These are phyloP conservation scores for Brettanomyces anomalus DNA, from an alignment of 805 yeast genomes.

Conservation along the genomic window DNA sequence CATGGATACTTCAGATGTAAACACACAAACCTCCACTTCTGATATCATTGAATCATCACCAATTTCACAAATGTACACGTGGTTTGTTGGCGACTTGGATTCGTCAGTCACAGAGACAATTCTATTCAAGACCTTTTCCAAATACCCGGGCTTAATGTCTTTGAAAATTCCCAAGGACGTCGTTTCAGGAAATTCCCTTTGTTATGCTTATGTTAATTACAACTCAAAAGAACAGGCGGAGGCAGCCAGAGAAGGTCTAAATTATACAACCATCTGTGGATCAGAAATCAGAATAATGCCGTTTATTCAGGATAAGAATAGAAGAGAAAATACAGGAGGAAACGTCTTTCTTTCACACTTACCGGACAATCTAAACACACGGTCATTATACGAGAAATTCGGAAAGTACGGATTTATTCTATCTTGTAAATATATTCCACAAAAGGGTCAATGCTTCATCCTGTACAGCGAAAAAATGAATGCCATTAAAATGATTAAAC, in stretches of 20 bases:
- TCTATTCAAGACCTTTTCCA: constrained; percentile 35
- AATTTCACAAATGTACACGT: background rate
- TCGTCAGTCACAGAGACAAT: constrained; percentile 38
- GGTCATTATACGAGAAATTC: constrained; percentile 21
- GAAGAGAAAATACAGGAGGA: constrained; percentile 36
- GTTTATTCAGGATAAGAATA: constrained; percentile 34
- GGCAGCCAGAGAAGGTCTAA: constrained; percentile 47
- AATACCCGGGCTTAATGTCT: constrained; percentile 39
- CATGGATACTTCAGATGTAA: background rate
- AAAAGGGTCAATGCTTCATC: constrained; percentile 27
- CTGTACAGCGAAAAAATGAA: constrained; percentile 30
- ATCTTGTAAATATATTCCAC: constrained; percentile 22
- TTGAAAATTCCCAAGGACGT: constrained; percentile 54
- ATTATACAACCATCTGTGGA: constrained; percentile 32
- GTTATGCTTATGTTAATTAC: constrained; percentile 70
- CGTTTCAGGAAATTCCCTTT: constrained; percentile 46
- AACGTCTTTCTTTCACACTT: constrained; percentile 43
- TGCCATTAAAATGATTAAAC: constrained; percentile 28
- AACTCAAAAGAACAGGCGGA: constrained; percentile 40
- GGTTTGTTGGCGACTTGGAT: constrained; percentile 56
- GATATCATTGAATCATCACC: background rate
- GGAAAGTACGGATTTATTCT: constrained; percentile 20
- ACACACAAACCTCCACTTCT: background rate
- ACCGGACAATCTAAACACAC: constrained; percentile 26
- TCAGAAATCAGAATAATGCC: constrained; percentile 50